These are phyloP conservation scores for Testicularia cyperi DNA, from an alignment of 1,284 basidiomycete genomes.

Conservation along the genomic window DNA sequence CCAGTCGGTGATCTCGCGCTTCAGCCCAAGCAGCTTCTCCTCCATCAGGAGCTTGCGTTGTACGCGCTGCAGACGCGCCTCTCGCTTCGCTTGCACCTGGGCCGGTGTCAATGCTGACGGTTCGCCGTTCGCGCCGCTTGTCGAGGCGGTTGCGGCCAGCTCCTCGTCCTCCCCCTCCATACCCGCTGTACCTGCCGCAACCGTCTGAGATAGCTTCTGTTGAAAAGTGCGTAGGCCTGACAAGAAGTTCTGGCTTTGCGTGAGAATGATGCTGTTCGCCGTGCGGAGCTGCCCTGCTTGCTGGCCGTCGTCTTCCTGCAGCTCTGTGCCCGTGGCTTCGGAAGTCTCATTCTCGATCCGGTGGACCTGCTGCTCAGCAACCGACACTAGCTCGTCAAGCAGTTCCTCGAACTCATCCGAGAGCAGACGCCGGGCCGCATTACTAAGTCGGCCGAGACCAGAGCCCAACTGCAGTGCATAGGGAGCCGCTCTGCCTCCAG, in stretches of 20 bases:
- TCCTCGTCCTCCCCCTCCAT: constrained; percentile 13
- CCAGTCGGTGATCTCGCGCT: constrained; percentile 39
- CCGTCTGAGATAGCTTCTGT: constrained; percentile 22
- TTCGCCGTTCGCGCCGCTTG: background rate
- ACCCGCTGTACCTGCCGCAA: constrained; percentile 13
- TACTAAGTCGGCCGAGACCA: constrained; percentile 20
- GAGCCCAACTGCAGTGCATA: constrained; percentile 13
- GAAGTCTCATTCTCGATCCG: no score
- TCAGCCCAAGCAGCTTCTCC: constrained; percentile 33
- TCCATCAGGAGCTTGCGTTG: constrained; percentile 33
- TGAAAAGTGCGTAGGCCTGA: constrained; percentile 30
- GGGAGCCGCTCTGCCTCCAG: constrained; percentile 3
- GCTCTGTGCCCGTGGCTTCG: constrained; percentile 3
- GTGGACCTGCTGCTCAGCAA: constrained; percentile 21
- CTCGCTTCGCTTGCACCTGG: constrained; percentile 12
- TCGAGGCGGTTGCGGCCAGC: background rate
- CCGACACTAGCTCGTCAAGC: constrained; percentile 30
- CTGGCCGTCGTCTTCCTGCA: constrained; percentile 1
- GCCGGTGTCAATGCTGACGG: no score
- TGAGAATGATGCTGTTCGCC: constrained; percentile 3
- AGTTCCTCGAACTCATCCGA: constrained; percentile 30
- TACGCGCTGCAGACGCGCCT: constrained; percentile 24
- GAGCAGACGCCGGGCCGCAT: constrained; percentile 23
- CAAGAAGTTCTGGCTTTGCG: constrained; percentile 19
- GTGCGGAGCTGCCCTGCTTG: constrained; percentile 5